Conservation (phyloP, 495 filamentous ascomycete genomes). For the Geoglossum glabrum region DNA sequence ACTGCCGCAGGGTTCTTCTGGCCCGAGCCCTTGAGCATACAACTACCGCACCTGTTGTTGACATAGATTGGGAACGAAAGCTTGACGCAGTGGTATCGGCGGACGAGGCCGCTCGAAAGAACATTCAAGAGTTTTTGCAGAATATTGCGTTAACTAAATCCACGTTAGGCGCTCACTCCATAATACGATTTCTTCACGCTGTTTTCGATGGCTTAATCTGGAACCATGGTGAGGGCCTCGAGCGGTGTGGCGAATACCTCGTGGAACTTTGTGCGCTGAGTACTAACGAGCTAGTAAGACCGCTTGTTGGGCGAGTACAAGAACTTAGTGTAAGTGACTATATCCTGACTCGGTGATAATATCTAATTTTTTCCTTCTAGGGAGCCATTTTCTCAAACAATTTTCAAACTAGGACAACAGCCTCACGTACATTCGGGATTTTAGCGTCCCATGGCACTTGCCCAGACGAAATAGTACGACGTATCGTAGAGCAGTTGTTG, state of each 20-base stretch:
- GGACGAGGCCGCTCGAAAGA: conserved; percentile 35
- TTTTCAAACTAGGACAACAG: conserved; percentile 35
- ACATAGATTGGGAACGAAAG: conserved; percentile 71
- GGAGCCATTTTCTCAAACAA: conserved; percentile 48
- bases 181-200: conserved; percentile 12
- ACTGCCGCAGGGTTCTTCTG: conserved; percentile 53
- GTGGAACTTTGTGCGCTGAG: conserved; percentile 46
- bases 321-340: conserved; percentile 23
- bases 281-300: conserved; percentile 29
- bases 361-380: conserved; percentile 9
- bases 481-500: conserved; percentile 23
- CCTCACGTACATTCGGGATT: conserved; percentile 58
- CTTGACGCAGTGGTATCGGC: conserved; percentile 48
- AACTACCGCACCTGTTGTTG: conserved; percentile 30
- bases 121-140: conserved; percentile 23
- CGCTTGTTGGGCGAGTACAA: conserved; percentile 25
- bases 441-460: conserved; percentile 44
- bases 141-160: background rate
- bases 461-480: conserved; percentile 15
- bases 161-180: background rate
- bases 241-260: conserved; percentile 37
- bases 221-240: conserved; percentile 20
- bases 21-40: conserved; percentile 43
- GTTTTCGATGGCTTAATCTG: conserved; percentile 10
- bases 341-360: background rate